Conservation (phyloP, 2,329 filamentous ascomycete species). For the Trichoderma atroviride region DNA sequence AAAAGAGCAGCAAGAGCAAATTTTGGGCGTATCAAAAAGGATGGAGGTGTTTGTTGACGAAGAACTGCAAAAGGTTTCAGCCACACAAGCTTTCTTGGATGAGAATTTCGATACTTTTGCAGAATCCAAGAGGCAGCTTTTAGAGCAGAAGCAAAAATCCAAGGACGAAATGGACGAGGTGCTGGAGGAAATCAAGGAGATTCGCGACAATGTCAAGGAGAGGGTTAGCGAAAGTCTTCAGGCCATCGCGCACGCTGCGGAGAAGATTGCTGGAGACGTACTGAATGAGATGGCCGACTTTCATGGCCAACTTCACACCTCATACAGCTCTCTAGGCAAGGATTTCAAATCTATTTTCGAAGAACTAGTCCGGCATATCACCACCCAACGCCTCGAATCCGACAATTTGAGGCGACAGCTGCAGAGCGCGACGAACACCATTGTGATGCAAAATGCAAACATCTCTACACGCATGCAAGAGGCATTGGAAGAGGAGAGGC, state of each 20-base stretch:
- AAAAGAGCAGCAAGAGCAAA: conserved; percentile 69
- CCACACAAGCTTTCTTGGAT: conserved; percentile 70
- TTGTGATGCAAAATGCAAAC: conserved; percentile 68
- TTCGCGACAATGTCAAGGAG: conserved; percentile 84
- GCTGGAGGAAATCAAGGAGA: conserved; percentile 86
- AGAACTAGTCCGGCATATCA: conserved; percentile 72
- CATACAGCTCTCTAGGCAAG: conserved; percentile 79
- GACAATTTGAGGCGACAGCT: conserved; percentile 73
- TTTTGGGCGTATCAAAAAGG: conserved; percentile 66
- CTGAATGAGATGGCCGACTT: conserved; percentile 83
- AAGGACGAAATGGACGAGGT: conserved; percentile 89
- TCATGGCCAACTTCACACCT: conserved; percentile 79
- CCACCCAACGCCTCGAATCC: conserved; percentile 75
- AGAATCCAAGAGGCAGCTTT: conserved; percentile 67
- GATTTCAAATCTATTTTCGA: conserved; percentile 89
- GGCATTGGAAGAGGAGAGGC: conserved; percentile 74
- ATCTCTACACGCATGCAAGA: conserved; percentile 69
- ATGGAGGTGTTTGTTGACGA: conserved; percentile 77
- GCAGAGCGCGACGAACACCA: conserved; percentile 66
- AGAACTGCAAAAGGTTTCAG: conserved; percentile 71
- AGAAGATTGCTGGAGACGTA: conserved; percentile 87
- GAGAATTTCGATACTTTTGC: conserved; percentile 70
- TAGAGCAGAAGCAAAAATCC: conserved; percentile 67
- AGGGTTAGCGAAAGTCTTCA: conserved; percentile 83
- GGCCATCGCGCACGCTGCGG: conserved; percentile 79